These are phyloP conservation scores for Penicillium polonicum DNA, from an alignment of 2,329 filamentous ascomycete species.

Conservation along the genomic window DNA sequence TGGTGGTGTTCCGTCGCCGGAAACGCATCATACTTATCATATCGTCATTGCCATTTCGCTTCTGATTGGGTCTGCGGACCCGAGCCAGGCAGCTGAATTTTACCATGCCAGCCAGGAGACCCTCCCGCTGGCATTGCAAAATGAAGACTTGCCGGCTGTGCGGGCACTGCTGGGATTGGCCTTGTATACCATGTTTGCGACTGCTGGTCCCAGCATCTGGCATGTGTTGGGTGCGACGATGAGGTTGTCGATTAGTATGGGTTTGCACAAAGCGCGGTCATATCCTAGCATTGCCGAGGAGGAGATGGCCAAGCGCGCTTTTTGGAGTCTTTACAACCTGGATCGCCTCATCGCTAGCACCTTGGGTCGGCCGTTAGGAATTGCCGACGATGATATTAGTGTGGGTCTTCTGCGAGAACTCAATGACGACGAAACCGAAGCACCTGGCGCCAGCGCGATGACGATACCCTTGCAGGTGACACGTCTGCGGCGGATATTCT, in stretches of 20 bases:
- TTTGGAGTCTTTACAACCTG: constrained; percentile 47
- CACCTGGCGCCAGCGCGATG: constrained; percentile 37
- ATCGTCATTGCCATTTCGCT: constrained; percentile 39
- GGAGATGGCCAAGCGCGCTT: constrained; percentile 44
- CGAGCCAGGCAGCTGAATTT: constrained; percentile 34
- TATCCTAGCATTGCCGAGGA: constrained; percentile 33
- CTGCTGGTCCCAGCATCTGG: constrained; percentile 41
- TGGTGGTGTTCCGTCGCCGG: constrained; percentile 34
- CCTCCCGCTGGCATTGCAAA: constrained; percentile 35
- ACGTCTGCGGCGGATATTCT: constrained; percentile 39
- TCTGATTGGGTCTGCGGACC: constrained; percentile 35
- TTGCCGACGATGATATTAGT: constrained; percentile 45
- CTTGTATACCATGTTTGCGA: constrained; percentile 41
- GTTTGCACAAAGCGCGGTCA: constrained; percentile 36
- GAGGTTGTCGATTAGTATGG: constrained; percentile 40
- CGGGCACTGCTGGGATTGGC: constrained; percentile 39
- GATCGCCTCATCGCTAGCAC: constrained; percentile 44
- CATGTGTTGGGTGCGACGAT: constrained; percentile 41
- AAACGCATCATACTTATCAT: constrained; percentile 38
- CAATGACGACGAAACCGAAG: constrained; percentile 41
- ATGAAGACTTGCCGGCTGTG: constrained; percentile 39
- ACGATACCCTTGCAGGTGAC: constrained; percentile 42
- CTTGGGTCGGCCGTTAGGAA: constrained; percentile 40
- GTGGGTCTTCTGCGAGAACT: constrained; percentile 39
- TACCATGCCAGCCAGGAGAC: constrained; percentile 39